Evolutionary conservation across 345 rosid species (phyloP), one percentile per base, ranked within the genome.

Genomic region (Melastoma malabathricum): DNA sequence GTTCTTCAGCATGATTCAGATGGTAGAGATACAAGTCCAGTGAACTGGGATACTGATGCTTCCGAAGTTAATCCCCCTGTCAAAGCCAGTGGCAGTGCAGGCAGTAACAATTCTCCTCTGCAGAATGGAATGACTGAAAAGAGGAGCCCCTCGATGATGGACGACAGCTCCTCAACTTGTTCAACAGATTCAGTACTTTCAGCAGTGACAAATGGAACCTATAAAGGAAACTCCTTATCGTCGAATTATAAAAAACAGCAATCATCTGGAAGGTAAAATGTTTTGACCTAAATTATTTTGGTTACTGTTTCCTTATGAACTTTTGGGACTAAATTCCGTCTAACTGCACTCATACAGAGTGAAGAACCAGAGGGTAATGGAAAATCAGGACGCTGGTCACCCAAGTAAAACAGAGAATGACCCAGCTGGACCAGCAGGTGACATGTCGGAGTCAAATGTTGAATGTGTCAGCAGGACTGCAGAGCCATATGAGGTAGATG

Each of bases 121-220:
- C 83, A 80, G 18, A 78, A 80, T 63, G 96, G 86, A 60, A 56
- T 58, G 51, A 51, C 69, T 43, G 95, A 87, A 48, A 84, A 76
- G 58, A 77, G 71, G 66, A 72, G 63, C 60, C 73, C 70, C 19
- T 77, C 71, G 47, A 62, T 59, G 43, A 68, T 82, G 78, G 93
- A 84, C 76, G 98, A 92, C 72, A 92, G 93, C 73, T 87, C 98
- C 39, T 86, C 96, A 46, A 80, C 95, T 0, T 86, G 94, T 65
- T 86, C 96, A 16, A 78, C 83, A 10, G 94, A 90, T 55, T 86
- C 94, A 0, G 69, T 82, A 45, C 92, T 74, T 44, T 76, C 92
- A 10, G 73, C 72, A 56, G 80, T 70, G 45, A 72, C 69, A 62
- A 78, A 67, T 71, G 88, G 86, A 20, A 72, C 80, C 43, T 69